Percentiles rank a stretch among this genome's conserved stretches.
Evolutionary conservation across 2,329 filamentous ascomycete species (phyloP).

Genomic region (Ascosphaera aggregata): DNA sequence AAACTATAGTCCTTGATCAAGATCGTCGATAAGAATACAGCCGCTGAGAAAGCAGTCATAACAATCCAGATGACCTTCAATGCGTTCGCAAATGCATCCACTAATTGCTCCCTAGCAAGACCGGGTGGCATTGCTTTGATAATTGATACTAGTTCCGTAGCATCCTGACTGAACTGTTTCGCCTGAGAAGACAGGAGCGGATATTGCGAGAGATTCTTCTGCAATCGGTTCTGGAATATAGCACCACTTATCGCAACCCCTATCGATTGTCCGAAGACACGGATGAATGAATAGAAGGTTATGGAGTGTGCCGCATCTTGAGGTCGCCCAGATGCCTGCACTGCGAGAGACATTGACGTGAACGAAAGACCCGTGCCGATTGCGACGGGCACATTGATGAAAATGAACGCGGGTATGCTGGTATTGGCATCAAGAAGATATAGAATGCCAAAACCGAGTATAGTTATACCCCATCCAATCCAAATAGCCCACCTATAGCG

Average conservation of each 20-base stretch:
- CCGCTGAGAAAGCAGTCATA: too few species aligned
- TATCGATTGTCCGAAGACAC: conserved; percentile 39
- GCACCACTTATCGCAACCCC: conserved; percentile 45
- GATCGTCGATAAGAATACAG: too few species aligned
- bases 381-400: conserved; percentile 35
- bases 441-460: conserved; percentile 31
- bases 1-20: too few species aligned
- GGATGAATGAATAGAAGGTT: conserved; percentile 44
- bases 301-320: conserved; percentile 36
- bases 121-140: conserved; percentile 30
- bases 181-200: conserved; percentile 26
- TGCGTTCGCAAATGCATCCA: conserved; percentile 30
- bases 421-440: conserved; percentile 19
- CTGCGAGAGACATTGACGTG: conserved; percentile 36
- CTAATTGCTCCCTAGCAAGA: conserved; percentile 19
- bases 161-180: conserved; percentile 29
- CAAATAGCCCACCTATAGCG: conserved; percentile 38
- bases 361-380: conserved; percentile 42
- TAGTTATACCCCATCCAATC: conserved; percentile 36
- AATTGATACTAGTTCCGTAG: conserved; percentile 33
- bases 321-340: conserved; percentile 36
- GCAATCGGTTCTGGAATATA: conserved; percentile 44
- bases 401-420: conserved; percentile 31
- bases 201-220: conserved; percentile 24
- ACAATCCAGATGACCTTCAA: conserved; percentile 33